These are phyloP conservation scores for Udeniomyces megalosporus DNA, from an alignment of 768 basidiomycete genomes.

Conservation along the genomic window DNA sequence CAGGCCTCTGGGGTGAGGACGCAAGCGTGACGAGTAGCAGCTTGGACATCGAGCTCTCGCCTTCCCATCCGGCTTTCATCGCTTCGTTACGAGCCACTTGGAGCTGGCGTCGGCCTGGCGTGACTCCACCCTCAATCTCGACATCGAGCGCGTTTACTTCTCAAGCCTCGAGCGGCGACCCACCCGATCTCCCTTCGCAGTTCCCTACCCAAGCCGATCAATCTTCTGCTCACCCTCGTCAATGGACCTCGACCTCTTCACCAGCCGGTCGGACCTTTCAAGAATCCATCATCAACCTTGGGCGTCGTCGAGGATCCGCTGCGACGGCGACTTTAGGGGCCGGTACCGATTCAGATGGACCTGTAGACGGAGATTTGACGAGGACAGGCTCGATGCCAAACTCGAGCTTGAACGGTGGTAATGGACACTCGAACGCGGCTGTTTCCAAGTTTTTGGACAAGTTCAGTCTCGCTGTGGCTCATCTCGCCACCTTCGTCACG, in stretches of 20 bases:
- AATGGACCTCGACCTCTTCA: too few relatives aligned
- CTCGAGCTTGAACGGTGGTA: too few relatives aligned
- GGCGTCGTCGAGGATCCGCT: too few relatives aligned
- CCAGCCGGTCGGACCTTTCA: too few relatives aligned
- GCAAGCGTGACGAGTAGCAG: slow-evolving; percentile 21
- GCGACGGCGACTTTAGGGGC: background rate
- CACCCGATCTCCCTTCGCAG: too few relatives aligned
- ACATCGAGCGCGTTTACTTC: background rate
- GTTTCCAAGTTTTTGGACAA: slow-evolving; percentile 27
- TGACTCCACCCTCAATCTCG: background rate
- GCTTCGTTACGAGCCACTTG: slow-evolving; percentile 27
- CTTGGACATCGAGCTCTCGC: slow-evolving; percentile 28
- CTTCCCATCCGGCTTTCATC: slow-evolving; percentile 29
- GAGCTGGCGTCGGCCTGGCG: slow-evolving; percentile 24
- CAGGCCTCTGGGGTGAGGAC: slow-evolving; percentile 17
- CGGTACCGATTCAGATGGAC: too few relatives aligned
- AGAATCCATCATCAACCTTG: too few relatives aligned
- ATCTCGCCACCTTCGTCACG: slow-evolving; percentile 23
- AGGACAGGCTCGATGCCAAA: too few relatives aligned
- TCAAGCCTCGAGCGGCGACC: background rate
- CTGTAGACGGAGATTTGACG: too few relatives aligned
- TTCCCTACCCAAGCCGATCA: too few relatives aligned
- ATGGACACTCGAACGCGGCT: slow-evolving; percentile 1
- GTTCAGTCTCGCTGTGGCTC: slow-evolving; percentile 22
- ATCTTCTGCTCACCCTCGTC: too few relatives aligned